These are phyloP conservation scores for Chrysoporthe puriensis DNA, from an alignment of 2,329 filamentous ascomycete genomes.

Conservation along the genomic window DNA sequence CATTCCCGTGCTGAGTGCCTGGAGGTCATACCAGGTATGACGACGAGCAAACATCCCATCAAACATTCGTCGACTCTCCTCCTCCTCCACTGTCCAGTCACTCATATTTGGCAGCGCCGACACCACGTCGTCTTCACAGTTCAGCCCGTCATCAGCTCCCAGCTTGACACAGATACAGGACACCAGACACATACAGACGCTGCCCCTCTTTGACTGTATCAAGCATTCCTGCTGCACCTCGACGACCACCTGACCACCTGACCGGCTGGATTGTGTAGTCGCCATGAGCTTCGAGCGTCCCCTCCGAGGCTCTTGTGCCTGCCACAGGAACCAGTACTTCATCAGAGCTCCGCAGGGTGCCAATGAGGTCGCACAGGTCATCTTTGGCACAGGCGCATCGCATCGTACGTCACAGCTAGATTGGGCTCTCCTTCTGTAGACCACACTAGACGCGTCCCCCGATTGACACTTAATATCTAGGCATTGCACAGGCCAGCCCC, in stretches of 20 bases:
- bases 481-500: constrained; percentile 71
- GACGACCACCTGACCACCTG: neutral
- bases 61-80: neutral
- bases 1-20: no score
- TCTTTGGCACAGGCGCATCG: constrained; percentile 72
- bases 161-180: no score
- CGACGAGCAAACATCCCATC: neutral
- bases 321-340: constrained; percentile 82
- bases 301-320: constrained; percentile 79
- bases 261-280: neutral
- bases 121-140: no score
- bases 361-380: constrained; percentile 63
- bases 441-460: neutral
- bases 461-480: constrained; percentile 37
- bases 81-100: neutral
- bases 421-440: neutral
- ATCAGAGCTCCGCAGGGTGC: constrained; percentile 68
- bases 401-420: constrained; percentile 66
- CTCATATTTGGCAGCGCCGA: neutral
- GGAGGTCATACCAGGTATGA: neutral
- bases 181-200: no score
- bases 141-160: no score
- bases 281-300: constrained; percentile 54
- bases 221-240: no score
- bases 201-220: no score